Evolutionary conservation across 768 basidiomycete genomes (phyloP).

Genomic region (Boletus subcaerulescens): DNA sequence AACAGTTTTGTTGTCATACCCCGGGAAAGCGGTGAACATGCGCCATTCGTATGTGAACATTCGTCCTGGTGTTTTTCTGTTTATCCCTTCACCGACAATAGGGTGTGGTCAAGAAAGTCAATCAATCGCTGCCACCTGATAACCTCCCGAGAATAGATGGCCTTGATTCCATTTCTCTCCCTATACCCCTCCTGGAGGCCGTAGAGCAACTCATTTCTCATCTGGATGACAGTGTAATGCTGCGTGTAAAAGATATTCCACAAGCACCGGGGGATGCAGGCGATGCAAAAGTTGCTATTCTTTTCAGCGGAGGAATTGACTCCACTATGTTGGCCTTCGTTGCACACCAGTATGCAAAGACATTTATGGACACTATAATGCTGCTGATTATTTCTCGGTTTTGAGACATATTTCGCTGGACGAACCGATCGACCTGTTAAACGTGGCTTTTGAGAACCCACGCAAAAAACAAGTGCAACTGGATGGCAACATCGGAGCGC

Average conservation of each 20-base stretch:
- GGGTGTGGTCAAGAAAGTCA: slow-evolving; percentile 47
- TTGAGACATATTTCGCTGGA: slow-evolving; percentile 64
- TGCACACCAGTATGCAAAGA: slow-evolving; percentile 58
- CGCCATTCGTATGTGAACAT: slow-evolving; percentile 24
- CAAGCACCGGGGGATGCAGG: slow-evolving; percentile 34
- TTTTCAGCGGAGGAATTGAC: slow-evolving; percentile 97
- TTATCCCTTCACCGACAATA: slow-evolving; percentile 22
- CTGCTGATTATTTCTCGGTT: background rate
- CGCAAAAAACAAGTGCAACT: slow-evolving; percentile 56
- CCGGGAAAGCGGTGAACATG: slow-evolving; percentile 14
- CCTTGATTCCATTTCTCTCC: slow-evolving; percentile 28
- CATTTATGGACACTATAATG: background rate
- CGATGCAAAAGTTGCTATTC: slow-evolving; percentile 66
- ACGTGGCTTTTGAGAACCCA: slow-evolving; percentile 97
- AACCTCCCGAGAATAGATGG: slow-evolving; percentile 32
- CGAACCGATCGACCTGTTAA: slow-evolving; percentile 89
- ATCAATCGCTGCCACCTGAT: slow-evolving; percentile 46
- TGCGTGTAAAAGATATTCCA: slow-evolving; percentile 71
- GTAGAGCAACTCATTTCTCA: slow-evolving; percentile 52
- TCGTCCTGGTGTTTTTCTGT: background rate
- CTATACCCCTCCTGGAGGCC: slow-evolving; percentile 29
- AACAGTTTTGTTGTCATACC: slow-evolving; percentile 18
- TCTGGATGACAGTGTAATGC: slow-evolving; percentile 64
- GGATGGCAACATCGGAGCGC: slow-evolving; percentile 44
- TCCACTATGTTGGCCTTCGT: slow-evolving; percentile 81